A percentile compares a stretch with the other conserved stretches of the same genome.
Evolutionary conservation across 139 green algal genomes (phyloP).

Genomic region (Chlamydomonas sp.): DNA sequence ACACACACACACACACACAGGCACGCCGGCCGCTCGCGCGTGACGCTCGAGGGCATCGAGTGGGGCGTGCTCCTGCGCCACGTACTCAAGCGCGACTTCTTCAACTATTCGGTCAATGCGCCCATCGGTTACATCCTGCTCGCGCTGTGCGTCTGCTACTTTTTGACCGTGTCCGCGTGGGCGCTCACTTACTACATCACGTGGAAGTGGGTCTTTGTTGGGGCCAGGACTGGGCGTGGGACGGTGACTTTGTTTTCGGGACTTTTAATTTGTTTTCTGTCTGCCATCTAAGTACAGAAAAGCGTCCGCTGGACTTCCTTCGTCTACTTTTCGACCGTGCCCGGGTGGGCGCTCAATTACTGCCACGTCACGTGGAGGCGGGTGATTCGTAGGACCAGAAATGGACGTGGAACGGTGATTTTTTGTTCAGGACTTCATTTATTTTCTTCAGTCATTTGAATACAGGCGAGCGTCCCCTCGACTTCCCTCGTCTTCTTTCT

Average conservation of each 20-base stretch:
- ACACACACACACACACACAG: no score
- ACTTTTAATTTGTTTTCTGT: no score
- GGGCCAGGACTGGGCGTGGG: no score
- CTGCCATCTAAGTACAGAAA: no score
- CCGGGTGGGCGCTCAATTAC: constrained; percentile 21
- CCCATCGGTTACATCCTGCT: constrained; percentile 30
- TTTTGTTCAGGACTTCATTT: no score
- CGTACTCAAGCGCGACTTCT: constrained; percentile 50
- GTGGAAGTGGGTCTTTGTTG: no score
- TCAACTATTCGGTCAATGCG: constrained; percentile 52
- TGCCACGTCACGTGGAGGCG: constrained; percentile 37
- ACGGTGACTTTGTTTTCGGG: no score
- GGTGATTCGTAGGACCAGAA: not conserved
- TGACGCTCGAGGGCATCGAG: constrained; percentile 19
- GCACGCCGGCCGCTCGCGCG: constrained; percentile 17
- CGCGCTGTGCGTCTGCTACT: constrained; percentile 18
- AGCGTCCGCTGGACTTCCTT: no score
- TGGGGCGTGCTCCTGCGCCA: constrained; percentile 20
- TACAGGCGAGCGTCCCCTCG: no score
- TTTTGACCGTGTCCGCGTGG: constrained; percentile 4
- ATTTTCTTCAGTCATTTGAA: no score
- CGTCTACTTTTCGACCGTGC: not conserved
- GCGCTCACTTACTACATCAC: no score
- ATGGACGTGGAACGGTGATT: no score
- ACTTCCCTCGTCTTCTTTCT: constrained; percentile 14